Conservation (phyloP, 2,329 filamentous ascomycete species). For the Colletotrichum eleusines region DNA sequence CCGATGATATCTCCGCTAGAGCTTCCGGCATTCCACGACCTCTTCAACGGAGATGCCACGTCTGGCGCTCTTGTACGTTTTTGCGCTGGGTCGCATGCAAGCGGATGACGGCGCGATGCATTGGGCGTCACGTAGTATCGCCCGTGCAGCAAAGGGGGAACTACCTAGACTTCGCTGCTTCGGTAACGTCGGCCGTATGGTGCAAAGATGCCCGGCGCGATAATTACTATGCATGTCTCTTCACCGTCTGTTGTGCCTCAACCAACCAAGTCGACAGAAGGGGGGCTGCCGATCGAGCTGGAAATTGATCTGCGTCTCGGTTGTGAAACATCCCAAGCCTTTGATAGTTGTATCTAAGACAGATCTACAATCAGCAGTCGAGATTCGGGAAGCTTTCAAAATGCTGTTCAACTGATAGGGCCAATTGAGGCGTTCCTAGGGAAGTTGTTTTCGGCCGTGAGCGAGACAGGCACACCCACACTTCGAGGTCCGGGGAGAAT, state of each 20-base stretch:
- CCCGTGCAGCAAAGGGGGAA: too few species aligned
- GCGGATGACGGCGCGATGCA: not conserved
- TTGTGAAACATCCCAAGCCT: not conserved
- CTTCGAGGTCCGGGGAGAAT: not conserved
- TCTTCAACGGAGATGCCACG: too few species aligned
- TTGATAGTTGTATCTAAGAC: not conserved
- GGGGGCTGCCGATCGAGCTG: not conserved
- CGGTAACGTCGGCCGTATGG: not conserved
- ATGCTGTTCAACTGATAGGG: not conserved
- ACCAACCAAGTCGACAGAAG: not conserved
- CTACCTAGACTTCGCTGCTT: too few species aligned
- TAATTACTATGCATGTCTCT: not conserved
- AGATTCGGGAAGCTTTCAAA: too few species aligned
- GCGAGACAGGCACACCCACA: slow-evolving; percentile 6
- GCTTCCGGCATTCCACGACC: not conserved
- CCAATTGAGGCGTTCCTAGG: not conserved
- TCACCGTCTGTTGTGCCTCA: not conserved
- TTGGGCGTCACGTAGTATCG: not conserved
- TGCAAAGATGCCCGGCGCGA: not conserved
- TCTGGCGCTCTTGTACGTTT: not conserved
- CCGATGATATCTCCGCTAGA: not conserved
- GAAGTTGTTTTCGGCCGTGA: not conserved
- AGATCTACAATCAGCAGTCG: slow-evolving; percentile 2
- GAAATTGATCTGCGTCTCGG: not conserved
- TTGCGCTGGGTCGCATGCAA: not conserved